Conservation (phyloP, 768 basidiomycete genomes). For the Pisolithus marmoratus region DNA sequence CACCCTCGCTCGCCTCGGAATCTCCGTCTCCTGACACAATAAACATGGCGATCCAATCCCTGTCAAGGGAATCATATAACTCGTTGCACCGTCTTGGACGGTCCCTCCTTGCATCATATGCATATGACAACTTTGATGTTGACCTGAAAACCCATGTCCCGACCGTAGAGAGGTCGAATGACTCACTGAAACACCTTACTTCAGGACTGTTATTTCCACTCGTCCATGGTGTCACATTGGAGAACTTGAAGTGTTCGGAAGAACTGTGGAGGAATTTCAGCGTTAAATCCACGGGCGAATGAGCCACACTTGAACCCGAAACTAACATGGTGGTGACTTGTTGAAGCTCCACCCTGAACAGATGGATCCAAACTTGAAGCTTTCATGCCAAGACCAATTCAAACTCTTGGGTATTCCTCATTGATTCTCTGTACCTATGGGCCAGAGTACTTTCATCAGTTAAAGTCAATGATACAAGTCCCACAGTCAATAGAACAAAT, state of each 20-base stretch:
- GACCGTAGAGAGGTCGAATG: conserved; percentile 23
- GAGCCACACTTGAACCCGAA: too few species aligned
- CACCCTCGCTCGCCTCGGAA: conserved; percentile 23
- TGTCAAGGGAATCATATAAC: conserved; percentile 17
- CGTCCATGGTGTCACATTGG: conserved; percentile 11
- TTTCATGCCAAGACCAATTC: too few species aligned
- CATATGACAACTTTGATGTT: conserved; percentile 42
- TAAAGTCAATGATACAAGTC: too few species aligned
- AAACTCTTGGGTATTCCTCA: too few species aligned
- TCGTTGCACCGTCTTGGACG: conserved; percentile 16
- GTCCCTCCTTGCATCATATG: conserved; percentile 22
- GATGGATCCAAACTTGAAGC: too few species aligned
- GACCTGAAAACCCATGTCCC: conserved; percentile 27
- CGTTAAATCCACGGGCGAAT: conserved; percentile 11
- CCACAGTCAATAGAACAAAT: too few species aligned
- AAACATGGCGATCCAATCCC: conserved; percentile 15
- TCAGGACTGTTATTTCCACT: conserved; percentile 18
- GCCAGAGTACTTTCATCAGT: too few species aligned
- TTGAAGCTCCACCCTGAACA: too few species aligned
- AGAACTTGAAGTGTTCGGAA: conserved; percentile 28
- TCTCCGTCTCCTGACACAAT: conserved; percentile 27
- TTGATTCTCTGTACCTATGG: too few species aligned
- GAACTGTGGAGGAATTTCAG: conserved; percentile 30
- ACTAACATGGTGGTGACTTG: too few species aligned
- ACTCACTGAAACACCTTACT: conserved; percentile 20